A percentile compares a stretch with the other conserved stretches of the same genome.
phyloP scores from a whole-genome alignment of 1,284 basidiomycete genomes.

The Pisolithus thermaeus region DNA sequence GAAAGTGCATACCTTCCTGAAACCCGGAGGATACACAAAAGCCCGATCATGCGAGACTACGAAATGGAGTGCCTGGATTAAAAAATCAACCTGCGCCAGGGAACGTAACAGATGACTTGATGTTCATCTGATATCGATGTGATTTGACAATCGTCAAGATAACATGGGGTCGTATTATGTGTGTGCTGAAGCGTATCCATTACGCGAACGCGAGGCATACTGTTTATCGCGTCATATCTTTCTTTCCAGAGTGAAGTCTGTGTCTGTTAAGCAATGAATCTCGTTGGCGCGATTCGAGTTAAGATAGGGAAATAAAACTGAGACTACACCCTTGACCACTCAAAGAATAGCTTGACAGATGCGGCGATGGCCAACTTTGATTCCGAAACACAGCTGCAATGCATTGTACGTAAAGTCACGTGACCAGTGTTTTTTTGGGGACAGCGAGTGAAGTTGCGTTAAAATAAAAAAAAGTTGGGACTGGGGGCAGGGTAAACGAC shows the following conservation, averaged over 20 bases:
- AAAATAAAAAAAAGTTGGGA: conserved; percentile 26
- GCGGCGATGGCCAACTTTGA: neutral
- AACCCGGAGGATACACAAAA: neutral
- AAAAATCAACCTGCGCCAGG: neutral
- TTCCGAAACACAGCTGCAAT: conserved; percentile 3
- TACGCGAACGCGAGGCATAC: neutral
- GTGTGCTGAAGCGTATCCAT: neutral
- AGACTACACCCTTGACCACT: too few relatives aligned
- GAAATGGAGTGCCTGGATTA: too few relatives aligned
- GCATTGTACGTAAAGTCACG: conserved; percentile 23
- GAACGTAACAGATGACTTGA: neutral
- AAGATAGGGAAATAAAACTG: too few relatives aligned
- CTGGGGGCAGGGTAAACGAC: conserved; percentile 24
- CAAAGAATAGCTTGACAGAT: too few relatives aligned
- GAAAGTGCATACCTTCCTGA: neutral
- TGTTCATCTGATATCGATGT: neutral
- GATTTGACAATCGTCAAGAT: neutral
- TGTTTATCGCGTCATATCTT: neutral
- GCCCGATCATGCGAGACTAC: too few relatives aligned
- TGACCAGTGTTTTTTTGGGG: conserved; percentile 27
- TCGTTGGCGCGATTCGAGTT: too few relatives aligned
- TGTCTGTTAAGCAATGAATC: too few relatives aligned
- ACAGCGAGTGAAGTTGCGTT: conserved; percentile 10
- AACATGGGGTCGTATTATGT: neutral
- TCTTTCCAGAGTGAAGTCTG: too few relatives aligned